phyloP scores from a whole-genome alignment of 1,284 basidiomycete genomes.

The Fomes fomentarius region DNA sequence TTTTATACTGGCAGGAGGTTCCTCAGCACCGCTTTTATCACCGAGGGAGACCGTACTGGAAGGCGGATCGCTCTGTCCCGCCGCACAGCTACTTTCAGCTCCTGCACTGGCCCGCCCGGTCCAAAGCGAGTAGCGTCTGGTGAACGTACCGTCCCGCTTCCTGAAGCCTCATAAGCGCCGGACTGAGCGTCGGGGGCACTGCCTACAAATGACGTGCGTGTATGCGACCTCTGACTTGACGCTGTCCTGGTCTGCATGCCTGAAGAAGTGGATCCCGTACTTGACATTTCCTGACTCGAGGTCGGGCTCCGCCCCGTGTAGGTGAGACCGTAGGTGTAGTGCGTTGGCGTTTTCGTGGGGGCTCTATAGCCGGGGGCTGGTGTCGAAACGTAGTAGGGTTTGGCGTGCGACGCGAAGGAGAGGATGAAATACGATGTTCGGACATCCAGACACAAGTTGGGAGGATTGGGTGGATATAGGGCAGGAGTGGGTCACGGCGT shows the following conservation, averaged over 20 bases:
- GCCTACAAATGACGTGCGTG: background rate
- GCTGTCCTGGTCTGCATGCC: background rate
- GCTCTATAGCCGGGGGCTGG: conserved; percentile 4
- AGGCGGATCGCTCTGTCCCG: conserved; percentile 5
- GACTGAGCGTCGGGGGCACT: background rate
- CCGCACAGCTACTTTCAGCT: conserved; percentile 7
- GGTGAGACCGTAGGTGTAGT: conserved; percentile 2
- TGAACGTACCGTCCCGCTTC: background rate
- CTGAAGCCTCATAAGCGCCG: background rate
- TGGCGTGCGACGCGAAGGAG: background rate
- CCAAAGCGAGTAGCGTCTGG: background rate
- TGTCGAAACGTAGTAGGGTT: background rate
- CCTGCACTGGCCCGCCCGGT: background rate
- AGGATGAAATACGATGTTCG: background rate
- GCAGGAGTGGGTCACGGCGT: background rate
- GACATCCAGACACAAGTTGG: conserved; percentile 7
- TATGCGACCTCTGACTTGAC: background rate
- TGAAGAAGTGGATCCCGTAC: background rate
- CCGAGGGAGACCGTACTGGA: background rate
- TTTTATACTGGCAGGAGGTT: conserved; percentile 10
- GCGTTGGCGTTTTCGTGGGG: conserved; percentile 24
- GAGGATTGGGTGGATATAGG: background rate
- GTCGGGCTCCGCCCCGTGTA: background rate
- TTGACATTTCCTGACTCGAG: background rate
- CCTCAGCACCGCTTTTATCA: conserved; percentile 8